Evolutionary conservation across 2,329 filamentous ascomycete species (phyloP), one percentile per base, ranked within the genome.

Genomic region (Teratosphaeria pseudoeucalypti): DNA sequence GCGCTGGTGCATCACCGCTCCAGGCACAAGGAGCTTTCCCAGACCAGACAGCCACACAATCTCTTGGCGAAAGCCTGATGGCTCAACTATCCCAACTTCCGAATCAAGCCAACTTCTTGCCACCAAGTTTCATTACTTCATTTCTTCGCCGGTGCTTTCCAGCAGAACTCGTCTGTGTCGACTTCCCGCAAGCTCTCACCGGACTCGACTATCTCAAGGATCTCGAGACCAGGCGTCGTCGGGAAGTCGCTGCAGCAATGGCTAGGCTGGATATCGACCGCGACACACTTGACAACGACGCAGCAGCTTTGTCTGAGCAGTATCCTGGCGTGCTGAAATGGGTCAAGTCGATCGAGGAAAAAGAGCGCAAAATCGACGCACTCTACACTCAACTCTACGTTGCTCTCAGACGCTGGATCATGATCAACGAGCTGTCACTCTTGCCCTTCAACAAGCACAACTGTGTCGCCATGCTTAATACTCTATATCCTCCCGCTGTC

Each of bases 401-500:
- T 59, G 81, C 81, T 39, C 72, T 87, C 56, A 80, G 85, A 64
- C 79, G 84, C 67, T 87, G 84, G 84, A 82, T 83, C 60, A 73
- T 87, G 68, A 81, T 87, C 71, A 86, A 87, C 65, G 84, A 87
- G 66, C 78, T 87, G 65, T 80, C 82, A 29, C 75, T 85, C 34
- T 75, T 79, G 34, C 83, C 83, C 0, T 85, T 84, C 72, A 83
- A 83, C 74, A 85, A 85, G 70, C 78, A 81, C 66, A 86, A 86
- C 69, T 85, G 84, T 68, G 77, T 86, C 63, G 85, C 83, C 57
- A 84, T 87, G 79, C 79, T 87, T 56, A 87, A 87, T 72, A 87
- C 84, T 10, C 75, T 87, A 34, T 83, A 86, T 63, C 85, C 85
- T 7, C 83, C 85, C 12, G 76, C 80, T 52, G 75, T 76, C 52